Base-by-base conservation (phyloP, 148 eudicot species). In the Rhododendron ovatum region DNA sequence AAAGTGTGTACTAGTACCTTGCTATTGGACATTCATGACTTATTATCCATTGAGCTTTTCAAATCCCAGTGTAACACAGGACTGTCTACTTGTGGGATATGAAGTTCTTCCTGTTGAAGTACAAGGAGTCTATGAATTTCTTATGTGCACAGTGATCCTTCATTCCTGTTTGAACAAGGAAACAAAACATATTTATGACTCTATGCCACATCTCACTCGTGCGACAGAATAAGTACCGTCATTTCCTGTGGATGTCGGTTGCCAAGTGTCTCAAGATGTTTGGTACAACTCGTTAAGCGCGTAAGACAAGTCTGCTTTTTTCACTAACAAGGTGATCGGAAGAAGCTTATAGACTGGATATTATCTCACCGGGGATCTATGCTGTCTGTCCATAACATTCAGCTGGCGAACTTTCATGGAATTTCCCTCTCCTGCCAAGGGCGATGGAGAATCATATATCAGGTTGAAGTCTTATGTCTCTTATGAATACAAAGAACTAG, bases 341-440 rank as follows among this genome's bases (percentile, higher is more conserved):
- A 41, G 45, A 41, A 5, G 45, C 45, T 41, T 41, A 15, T 45
- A 37, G 30, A 20, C 24, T 11, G 73, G 18, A 37, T 30, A 37
- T 37, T 41, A 82, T 35, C 20, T 24, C 69, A 82, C 67, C 43
- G 22, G 12, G 7, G 7, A 59, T 82, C 71, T 82, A 35, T 59
- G 84, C 30, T 59, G 43, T 37, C 48, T 22, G 76, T 82, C 61
- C 76, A 73, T 87, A 28, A 35, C 20, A 50, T 80, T 71, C 65
- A 35, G 80, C 37, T 75, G 59, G 87, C 30, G 26, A 80, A 87
- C 67, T 85, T 88, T 51, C 81, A 90, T 90, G 90, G 92, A 87
- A 84, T 75, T 85, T 82, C 55, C 81, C 74, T 81, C 85, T 55
- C 59, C 37, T 7, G 1, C 45, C 45, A 5, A 41, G 45, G 45